Conservation (phyloP, 305 asterid genomes). For the Plantago coronopus region DNA sequence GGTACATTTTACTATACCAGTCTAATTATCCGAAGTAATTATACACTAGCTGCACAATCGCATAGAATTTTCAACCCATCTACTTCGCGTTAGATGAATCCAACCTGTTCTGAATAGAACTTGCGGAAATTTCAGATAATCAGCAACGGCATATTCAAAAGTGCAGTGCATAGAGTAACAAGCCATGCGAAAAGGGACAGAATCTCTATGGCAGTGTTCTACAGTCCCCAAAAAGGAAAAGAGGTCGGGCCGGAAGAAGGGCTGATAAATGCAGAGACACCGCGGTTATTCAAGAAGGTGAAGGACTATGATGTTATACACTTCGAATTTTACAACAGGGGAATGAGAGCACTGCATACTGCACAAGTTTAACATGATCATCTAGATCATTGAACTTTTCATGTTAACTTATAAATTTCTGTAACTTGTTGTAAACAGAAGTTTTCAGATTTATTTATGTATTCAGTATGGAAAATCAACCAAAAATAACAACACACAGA, state of each 20-base stretch:
- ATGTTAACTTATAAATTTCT: not conserved
- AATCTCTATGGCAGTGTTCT: conserved; percentile 38
- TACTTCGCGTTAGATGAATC: no score
- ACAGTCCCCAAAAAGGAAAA: conserved; percentile 45
- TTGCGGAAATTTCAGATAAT: conserved; percentile 32
- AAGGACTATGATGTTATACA: conserved; percentile 50
- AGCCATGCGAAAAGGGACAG: conserved; percentile 39
- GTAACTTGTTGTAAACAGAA: no score
- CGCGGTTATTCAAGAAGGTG: conserved; percentile 35
- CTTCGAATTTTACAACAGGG: conserved; percentile 35
- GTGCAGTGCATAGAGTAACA: conserved; percentile 49
- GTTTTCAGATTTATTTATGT: no score
- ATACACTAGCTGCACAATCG: no score
- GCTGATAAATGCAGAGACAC: conserved; percentile 30
- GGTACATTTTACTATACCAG: no score
- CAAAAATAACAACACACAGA: not conserved
- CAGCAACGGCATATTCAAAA: conserved; percentile 50
- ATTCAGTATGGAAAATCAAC: not conserved
- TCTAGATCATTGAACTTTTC: not conserved
- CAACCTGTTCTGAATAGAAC: not conserved
- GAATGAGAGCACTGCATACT: conserved; percentile 39
- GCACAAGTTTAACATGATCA: conserved; percentile 16
- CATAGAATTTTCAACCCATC: no score
- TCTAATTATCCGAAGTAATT: no score
- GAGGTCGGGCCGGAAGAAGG: conserved; percentile 54